Evolutionary conservation across 768 basidiomycete species (phyloP).

Genomic region (Dentipellis fragilis): DNA sequence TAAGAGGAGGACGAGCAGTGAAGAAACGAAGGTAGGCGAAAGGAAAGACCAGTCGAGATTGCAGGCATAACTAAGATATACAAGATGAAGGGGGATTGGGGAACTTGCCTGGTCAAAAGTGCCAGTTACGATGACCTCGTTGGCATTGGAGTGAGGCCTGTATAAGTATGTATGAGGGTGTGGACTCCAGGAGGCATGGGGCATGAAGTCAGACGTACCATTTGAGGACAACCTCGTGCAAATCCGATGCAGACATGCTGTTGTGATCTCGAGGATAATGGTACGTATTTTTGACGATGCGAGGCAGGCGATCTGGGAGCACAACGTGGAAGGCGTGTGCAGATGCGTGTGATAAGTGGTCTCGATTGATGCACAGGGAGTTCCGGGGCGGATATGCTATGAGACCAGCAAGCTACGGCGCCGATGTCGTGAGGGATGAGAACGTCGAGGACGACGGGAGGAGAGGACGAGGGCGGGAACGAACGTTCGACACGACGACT

Average conservation of each 20-base stretch:
- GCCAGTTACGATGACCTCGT: conserved; percentile 13
- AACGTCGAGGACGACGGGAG: background rate
- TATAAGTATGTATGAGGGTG: conserved; percentile 7
- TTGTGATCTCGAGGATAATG: background rate
- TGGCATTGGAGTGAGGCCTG: conserved; percentile 12
- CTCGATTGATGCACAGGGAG: background rate
- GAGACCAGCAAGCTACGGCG: background rate
- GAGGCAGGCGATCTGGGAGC: background rate
- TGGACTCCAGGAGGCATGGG: background rate
- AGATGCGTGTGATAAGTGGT: background rate
- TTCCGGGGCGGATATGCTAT: too few species aligned
- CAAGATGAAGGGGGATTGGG: background rate
- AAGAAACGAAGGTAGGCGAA: conserved; percentile 13
- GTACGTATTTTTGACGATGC: background rate
- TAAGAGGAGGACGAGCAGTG: conserved; percentile 4
- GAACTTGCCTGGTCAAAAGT: conserved; percentile 16
- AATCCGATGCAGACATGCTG: conserved; percentile 4
- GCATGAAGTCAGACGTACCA: background rate
- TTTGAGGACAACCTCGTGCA: conserved; percentile 4
- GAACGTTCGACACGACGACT: background rate
- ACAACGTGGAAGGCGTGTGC: background rate
- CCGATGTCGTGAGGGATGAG: background rate
- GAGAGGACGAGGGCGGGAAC: background rate
- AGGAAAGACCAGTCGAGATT: conserved; percentile 8
- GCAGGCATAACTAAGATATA: conserved; percentile 7